Conservation (phyloP, 176 grass and related monocot species). For the Puccinellia tenuiflora region DNA sequence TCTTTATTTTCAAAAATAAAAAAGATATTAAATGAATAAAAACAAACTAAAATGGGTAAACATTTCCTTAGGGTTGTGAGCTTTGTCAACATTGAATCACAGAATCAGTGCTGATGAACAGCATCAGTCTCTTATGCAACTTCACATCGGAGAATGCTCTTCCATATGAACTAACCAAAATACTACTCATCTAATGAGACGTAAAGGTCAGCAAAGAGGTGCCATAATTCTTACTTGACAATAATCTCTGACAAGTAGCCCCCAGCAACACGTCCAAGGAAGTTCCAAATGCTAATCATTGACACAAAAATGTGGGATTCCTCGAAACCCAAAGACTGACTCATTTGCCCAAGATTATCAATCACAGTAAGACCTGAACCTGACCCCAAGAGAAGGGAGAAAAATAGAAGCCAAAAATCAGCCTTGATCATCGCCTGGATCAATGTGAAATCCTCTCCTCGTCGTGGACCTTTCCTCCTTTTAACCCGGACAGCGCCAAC, state of each 20-base stretch:
- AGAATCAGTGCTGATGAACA: neutral
- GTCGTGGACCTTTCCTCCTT: constrained; percentile 57
- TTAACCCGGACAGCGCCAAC: constrained; percentile 78
- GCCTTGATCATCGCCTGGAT: constrained; percentile 85
- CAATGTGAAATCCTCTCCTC: constrained; percentile 89
- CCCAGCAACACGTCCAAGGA: constrained; percentile 80
- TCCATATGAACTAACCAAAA: neutral
- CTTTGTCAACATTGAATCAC: neutral
- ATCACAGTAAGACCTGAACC: constrained; percentile 90
- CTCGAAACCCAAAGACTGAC: constrained; percentile 66
- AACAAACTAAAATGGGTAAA: neutral
- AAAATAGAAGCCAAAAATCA: constrained; percentile 88
- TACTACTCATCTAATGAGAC: neutral
- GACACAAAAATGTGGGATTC: constrained; percentile 85
- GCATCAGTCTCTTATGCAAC: neutral
- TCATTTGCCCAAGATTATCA: constrained; percentile 95
- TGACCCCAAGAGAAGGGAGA: constrained; percentile 75
- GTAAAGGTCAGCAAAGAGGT: constrained; percentile 7
- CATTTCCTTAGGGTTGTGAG: neutral
- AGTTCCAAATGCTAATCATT: constrained; percentile 97
- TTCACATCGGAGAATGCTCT: neutral
- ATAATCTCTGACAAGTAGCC: constrained; percentile 91
- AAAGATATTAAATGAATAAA: neutral
- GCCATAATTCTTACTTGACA: constrained; percentile 56
- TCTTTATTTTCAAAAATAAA: too few relatives aligned